Conservation (phyloP, 805 yeast genomes). For the Starmerella cellae region DNA sequence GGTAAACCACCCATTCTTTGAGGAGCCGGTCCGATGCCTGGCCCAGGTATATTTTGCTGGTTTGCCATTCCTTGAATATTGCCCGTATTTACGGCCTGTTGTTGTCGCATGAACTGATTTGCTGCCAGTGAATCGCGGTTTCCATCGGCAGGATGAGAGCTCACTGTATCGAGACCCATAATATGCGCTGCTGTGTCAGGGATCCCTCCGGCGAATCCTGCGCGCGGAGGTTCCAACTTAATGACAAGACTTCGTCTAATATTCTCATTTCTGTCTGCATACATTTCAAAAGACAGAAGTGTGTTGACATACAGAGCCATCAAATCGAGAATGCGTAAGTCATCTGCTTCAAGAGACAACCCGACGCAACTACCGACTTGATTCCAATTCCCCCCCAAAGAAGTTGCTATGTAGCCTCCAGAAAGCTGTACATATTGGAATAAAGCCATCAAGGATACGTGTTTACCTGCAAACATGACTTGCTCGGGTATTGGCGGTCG, state of each 20-base stretch:
- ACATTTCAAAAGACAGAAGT: slow-evolving; percentile 19
- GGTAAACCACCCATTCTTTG: no score
- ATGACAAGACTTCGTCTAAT: slow-evolving; percentile 10
- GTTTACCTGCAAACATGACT: slow-evolving; percentile 5
- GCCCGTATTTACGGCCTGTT: no score
- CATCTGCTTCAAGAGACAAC: slow-evolving; percentile 7
- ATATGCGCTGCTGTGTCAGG: no score
- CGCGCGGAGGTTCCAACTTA: slow-evolving; percentile 3
- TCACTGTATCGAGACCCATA: no score
- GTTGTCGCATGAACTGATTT: no score
- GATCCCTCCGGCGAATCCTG: neutral
- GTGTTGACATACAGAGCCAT: slow-evolving; percentile 16
- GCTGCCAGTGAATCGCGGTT: no score
- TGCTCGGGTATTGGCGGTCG: slow-evolving; percentile 9
- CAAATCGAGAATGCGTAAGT: slow-evolving; percentile 7
- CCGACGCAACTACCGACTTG: slow-evolving; percentile 11
- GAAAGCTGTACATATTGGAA: slow-evolving; percentile 15
- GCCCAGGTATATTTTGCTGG: no score
- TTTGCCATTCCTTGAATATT: no score
- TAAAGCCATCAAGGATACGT: slow-evolving; percentile 11
- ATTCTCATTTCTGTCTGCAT: slow-evolving; percentile 9
- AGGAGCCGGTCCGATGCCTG: no score
- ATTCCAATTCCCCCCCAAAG: slow-evolving; percentile 15
- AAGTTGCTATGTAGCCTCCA: slow-evolving; percentile 14
- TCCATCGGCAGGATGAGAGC: no score